Evolutionary conservation across 2,329 filamentous ascomycete genomes (phyloP), one percentile per base, ranked within the genome.

Genomic region (Hymenotorrendiella dingleyae): DNA sequence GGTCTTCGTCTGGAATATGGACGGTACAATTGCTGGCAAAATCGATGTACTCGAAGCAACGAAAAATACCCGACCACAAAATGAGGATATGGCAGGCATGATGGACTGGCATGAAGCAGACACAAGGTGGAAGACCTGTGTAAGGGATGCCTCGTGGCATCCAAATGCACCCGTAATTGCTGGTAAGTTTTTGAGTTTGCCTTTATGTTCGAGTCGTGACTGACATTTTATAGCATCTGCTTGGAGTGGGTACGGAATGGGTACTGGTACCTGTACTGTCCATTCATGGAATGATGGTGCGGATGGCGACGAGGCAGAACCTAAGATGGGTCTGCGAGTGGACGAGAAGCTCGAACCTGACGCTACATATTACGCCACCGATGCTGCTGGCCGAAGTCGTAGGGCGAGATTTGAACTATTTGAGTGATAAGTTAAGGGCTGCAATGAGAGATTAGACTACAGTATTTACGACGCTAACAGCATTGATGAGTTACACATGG

Each of bases 1-100:
- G 46, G 85, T 96, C 0, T 91, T 89, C 55, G 77, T 97, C 30
- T 98, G 86, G 75, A 97, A 97, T 60, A 69, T 97, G 65, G 90
- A 98, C 60, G 90, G 87, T 23, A 96, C 89, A 0, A 59, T 86
- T 9, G 88, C 86, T 0, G 79, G 76, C 4, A 80, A 76, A 30
- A 82, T 98, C 34, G 81, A 97, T 60, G 90, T 96, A 6, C 74
- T 77, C 32, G 67, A 73, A 47, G 81, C 84, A 1, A 94, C 87
- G 0, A 69, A 70, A 46, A 73, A 79, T 50, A 75, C 78, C 8
- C 69, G 82, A 28, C 76, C 78, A 1, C 66, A 70, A 10, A 74
- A 78, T 14, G 38, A 28, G 24, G 47, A 48, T 12, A 34, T 51
- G 16, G n/a, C n/a, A n/a, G 52, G 53, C 19, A 49, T 53, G 28